Percentiles rank a stretch among this genome's conserved stretches.
Evolutionary conservation across 2,329 filamentous ascomycete species (phyloP).

Genomic region (Xylariaceae sp.): DNA sequence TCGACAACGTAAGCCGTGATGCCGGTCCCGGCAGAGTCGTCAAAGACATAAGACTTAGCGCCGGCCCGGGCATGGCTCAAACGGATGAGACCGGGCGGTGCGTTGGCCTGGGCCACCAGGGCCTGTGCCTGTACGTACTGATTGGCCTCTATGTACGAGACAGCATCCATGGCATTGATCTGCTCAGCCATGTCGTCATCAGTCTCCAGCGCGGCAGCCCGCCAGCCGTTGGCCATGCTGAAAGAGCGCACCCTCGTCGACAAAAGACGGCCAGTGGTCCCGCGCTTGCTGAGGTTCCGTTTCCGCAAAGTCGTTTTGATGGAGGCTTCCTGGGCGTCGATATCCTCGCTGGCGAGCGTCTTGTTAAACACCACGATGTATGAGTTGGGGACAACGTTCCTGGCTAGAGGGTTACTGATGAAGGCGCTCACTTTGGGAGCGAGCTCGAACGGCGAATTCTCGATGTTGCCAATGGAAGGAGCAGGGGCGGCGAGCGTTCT

Average conservation of each 20-base stretch:
- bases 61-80: constrained; percentile 41
- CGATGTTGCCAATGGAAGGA: constrained; percentile 5
- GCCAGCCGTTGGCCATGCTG: constrained; percentile 42
- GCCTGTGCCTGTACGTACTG: constrained; percentile 40
- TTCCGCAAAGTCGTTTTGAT: constrained; percentile 47
- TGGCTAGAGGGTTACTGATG: constrained; percentile 44
- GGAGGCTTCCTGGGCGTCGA: constrained; percentile 44
- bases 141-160: constrained; percentile 51
- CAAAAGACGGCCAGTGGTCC: constrained; percentile 40
- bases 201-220: constrained; percentile 48
- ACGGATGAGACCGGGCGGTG: constrained; percentile 48
- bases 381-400: constrained; percentile 47
- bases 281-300: constrained; percentile 51
- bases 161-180: constrained; percentile 44
- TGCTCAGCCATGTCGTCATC: constrained; percentile 45
- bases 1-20: constrained; percentile 61
- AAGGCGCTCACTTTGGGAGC: constrained; percentile 34
- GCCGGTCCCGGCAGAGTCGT: constrained; percentile 46
- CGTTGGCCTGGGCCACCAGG: constrained; percentile 46
- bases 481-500: constrained; percentile 23
- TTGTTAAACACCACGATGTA: constrained; percentile 64
- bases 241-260: constrained; percentile 44
- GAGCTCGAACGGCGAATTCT: constrained; percentile 15
- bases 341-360: constrained; percentile 42
- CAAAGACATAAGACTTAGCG: constrained; percentile 43